A percentile compares a stretch with the other conserved stretches of the same genome.
Conservation (phyloP, 1,139 yeast species). For the Kluyveromyces sp. region DNA sequence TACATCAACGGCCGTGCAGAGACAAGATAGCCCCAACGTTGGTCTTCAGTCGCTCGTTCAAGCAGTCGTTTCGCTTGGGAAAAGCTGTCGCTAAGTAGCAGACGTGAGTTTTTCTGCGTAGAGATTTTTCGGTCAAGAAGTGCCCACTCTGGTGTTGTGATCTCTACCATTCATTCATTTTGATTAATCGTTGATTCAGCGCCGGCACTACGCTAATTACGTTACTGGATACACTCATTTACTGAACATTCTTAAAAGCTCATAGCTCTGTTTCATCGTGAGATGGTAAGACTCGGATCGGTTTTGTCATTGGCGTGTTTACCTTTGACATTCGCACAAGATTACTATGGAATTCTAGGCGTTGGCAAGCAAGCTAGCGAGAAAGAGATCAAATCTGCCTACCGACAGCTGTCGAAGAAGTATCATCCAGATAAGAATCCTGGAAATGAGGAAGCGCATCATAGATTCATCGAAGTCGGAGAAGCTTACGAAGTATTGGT, state of each 20-base stretch:
- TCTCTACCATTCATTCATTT: too few relatives aligned
- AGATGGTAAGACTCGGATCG: constrained; percentile 6
- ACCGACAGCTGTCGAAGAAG: constrained; percentile 73
- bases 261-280: constrained; percentile 4
- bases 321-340: constrained; percentile 25
- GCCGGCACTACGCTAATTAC: too few relatives aligned
- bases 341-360: constrained; percentile 54
- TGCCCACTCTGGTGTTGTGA: too few relatives aligned
- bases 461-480: constrained; percentile 81
- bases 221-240: too few relatives aligned
- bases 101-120: too few relatives aligned
- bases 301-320: constrained; percentile 12
- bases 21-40: not conserved
- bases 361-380: constrained; percentile 62
- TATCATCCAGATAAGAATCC: constrained; percentile 94
- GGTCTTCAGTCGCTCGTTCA: not conserved
- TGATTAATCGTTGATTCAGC: too few relatives aligned
- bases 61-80: not conserved
- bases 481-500: constrained; percentile 88
- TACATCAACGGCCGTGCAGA: not conserved
- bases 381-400: constrained; percentile 80
- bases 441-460: constrained; percentile 73
- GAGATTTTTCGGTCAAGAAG: too few relatives aligned
- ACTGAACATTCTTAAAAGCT: too few relatives aligned
- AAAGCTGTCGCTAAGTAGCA: too few relatives aligned